Conservation (phyloP, 2,329 filamentous ascomycete species). For the Colletotrichum shisoi region DNA sequence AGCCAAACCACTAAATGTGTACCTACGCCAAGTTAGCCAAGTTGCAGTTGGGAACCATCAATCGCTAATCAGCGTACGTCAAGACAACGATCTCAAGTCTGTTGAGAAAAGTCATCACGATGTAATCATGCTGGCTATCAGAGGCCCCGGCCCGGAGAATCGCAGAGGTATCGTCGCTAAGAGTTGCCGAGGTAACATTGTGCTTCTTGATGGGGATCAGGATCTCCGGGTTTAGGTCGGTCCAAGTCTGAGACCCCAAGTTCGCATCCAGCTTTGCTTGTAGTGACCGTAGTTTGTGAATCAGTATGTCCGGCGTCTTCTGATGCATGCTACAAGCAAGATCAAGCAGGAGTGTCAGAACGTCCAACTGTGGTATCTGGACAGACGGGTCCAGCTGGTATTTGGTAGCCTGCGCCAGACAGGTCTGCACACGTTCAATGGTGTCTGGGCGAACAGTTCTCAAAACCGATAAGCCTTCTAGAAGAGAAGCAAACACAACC, state of each 20-base stretch:
- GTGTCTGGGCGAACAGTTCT: slow-evolving; percentile 70
- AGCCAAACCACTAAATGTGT: slow-evolving; percentile 63
- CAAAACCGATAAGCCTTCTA: slow-evolving; percentile 75
- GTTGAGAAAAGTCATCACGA: slow-evolving; percentile 68
- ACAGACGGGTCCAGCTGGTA: slow-evolving; percentile 72
- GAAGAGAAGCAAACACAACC: slow-evolving; percentile 68
- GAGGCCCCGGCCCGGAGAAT: slow-evolving; percentile 60
- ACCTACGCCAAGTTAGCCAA: slow-evolving; percentile 50
- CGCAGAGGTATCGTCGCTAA: slow-evolving; percentile 65
- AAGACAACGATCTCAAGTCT: slow-evolving; percentile 66
- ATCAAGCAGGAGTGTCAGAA: slow-evolving; percentile 72
- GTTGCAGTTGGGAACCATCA: too few species aligned
- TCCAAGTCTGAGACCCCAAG: slow-evolving; percentile 56
- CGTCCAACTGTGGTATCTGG: slow-evolving; percentile 70
- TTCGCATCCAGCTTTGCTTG: slow-evolving; percentile 69
- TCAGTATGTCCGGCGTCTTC: slow-evolving; percentile 64
- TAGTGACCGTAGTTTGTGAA: slow-evolving; percentile 68
- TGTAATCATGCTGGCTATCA: slow-evolving; percentile 59
- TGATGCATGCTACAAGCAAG: slow-evolving; percentile 73
- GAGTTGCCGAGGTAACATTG: slow-evolving; percentile 56
- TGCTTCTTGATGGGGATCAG: slow-evolving; percentile 65
- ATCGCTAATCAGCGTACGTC: slow-evolving; percentile 55
- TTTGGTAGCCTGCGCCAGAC: slow-evolving; percentile 76
- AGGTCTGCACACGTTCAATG: slow-evolving; percentile 74
- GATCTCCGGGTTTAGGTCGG: slow-evolving; percentile 58